Evolutionary conservation across 192 early-diverging fungal species (phyloP).

Genomic region (Pecoramyces ruminantium): DNA sequence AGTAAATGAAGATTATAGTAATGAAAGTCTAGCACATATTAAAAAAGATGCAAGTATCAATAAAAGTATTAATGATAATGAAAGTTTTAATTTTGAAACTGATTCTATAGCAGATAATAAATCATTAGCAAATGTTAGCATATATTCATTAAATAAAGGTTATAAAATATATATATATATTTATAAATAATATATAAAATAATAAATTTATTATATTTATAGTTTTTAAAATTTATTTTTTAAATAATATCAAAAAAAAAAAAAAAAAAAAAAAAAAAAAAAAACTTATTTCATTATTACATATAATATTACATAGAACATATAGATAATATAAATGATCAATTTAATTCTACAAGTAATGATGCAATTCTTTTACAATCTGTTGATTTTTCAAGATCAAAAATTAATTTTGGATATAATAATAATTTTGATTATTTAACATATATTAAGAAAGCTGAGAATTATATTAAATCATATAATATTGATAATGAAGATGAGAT

Average conservation of each 20-base stretch:
- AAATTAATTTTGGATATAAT: neutral
- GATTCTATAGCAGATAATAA: neutral
- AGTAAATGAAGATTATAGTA: neutral
- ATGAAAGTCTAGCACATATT: neutral
- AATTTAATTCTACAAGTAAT: neutral
- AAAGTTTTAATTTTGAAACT: neutral
- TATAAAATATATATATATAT: too few relatives aligned
- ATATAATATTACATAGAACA: neutral
- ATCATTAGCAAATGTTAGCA: neutral
- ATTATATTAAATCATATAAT: neutral
- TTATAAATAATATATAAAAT: too few relatives aligned
- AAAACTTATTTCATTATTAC: too few relatives aligned
- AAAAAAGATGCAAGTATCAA: neutral
- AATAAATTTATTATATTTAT: too few relatives aligned
- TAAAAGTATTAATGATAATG: neutral
- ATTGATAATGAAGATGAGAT: neutral
- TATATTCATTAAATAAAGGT: neutral
- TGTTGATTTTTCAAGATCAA: neutral
- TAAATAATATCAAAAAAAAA: too few relatives aligned
- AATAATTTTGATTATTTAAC: neutral
- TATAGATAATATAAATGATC: neutral
- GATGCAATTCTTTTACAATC: neutral
- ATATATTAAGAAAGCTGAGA: neutral
- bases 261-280: too few relatives aligned
- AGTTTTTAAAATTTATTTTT: too few relatives aligned